Conservation (phyloP, 129 eudicot species). For the Chrysanthemum lavandulifolium region DNA sequence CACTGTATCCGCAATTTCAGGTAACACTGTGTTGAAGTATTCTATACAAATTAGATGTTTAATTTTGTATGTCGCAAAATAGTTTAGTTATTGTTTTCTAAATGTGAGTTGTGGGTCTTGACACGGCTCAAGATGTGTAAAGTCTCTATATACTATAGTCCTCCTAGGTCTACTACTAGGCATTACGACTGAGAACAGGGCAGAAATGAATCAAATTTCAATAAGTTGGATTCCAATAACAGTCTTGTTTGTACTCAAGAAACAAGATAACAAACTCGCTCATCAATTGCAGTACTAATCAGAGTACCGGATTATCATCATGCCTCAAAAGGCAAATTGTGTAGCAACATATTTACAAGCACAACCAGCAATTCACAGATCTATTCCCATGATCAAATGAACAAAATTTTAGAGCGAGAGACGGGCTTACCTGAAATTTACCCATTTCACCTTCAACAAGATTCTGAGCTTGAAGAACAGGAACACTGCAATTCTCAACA, state of each 20-base stretch:
- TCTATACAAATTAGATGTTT: not conserved
- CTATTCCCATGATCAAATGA: not conserved
- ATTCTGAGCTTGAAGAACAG: slow-evolving; percentile 76
- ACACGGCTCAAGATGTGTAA: not conserved
- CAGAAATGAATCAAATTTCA: not conserved
- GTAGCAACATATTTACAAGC: not conserved
- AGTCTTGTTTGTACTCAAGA: too few species aligned
- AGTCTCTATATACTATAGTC: not conserved
- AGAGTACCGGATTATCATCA: too few species aligned
- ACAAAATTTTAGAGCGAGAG: not conserved
- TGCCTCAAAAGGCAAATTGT: too few species aligned
- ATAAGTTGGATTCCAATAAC: not conserved
- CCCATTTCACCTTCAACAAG: slow-evolving; percentile 79
- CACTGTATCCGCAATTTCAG: not conserved
- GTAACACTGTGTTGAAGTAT: not conserved
- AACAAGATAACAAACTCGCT: too few species aligned
- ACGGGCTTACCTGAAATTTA: slow-evolving; percentile 66
- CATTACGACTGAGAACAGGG: not conserved
- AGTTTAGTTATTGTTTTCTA: not conserved
- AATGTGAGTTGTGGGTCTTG: not conserved
- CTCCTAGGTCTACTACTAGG: not conserved
- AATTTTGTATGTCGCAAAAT: not conserved
- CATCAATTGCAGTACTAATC: too few species aligned
- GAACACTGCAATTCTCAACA: slow-evolving; percentile 85
- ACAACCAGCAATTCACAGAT: not conserved